Percentiles rank a stretch among this genome's conserved stretches.
phyloP scores from a whole-genome alignment of 2,329 filamentous ascomycete genomes.

The Aspergillus sp. region DNA sequence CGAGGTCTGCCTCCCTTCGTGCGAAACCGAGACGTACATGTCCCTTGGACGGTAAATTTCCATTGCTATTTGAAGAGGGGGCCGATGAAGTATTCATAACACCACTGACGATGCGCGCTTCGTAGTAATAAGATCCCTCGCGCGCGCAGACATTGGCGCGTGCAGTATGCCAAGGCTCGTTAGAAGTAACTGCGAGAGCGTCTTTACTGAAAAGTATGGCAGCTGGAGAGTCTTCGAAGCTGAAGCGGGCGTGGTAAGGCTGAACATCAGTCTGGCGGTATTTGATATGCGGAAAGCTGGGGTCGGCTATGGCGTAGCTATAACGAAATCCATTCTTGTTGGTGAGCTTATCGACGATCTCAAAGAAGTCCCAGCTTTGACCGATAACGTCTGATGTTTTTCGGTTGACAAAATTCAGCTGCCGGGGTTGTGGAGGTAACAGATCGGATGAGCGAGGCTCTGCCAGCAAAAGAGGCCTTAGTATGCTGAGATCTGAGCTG shows the following conservation, averaged over 20 bases:
- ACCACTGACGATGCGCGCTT: slow-evolving; percentile 84
- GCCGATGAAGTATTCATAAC: slow-evolving; percentile 33
- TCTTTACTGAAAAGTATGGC: slow-evolving; percentile 79
- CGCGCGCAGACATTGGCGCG: slow-evolving; percentile 87
- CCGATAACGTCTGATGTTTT: slow-evolving; percentile 39
- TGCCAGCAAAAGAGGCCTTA: slow-evolving; percentile 42
- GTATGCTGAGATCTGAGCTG: slow-evolving; percentile 41
- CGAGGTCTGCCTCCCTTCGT: slow-evolving; percentile 48
- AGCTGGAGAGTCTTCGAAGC: slow-evolving; percentile 86
- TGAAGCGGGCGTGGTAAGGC: slow-evolving; percentile 81
- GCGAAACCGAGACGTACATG: slow-evolving; percentile 53
- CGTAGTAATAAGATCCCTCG: slow-evolving; percentile 91
- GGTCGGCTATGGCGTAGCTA: slow-evolving; percentile 86
- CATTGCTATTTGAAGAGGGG: slow-evolving; percentile 22
- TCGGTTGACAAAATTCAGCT: slow-evolving; percentile 39
- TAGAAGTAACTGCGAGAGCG: slow-evolving; percentile 77
- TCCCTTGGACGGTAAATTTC: slow-evolving; percentile 35
- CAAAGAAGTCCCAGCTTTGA: slow-evolving; percentile 45
- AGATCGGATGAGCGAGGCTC: slow-evolving; percentile 42
- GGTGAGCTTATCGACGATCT: slow-evolving; percentile 54
- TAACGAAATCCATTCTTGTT: slow-evolving; percentile 80
- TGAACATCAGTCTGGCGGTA: slow-evolving; percentile 86
- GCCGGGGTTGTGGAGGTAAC: slow-evolving; percentile 42
- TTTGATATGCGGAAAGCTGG: slow-evolving; percentile 82
- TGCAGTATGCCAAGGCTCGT: slow-evolving; percentile 89